A percentile compares a stretch with the other conserved stretches of the same genome.
Evolutionary conservation across 495 filamentous ascomycete genomes (phyloP).

Genomic region (Penicillium roqueforti): DNA sequence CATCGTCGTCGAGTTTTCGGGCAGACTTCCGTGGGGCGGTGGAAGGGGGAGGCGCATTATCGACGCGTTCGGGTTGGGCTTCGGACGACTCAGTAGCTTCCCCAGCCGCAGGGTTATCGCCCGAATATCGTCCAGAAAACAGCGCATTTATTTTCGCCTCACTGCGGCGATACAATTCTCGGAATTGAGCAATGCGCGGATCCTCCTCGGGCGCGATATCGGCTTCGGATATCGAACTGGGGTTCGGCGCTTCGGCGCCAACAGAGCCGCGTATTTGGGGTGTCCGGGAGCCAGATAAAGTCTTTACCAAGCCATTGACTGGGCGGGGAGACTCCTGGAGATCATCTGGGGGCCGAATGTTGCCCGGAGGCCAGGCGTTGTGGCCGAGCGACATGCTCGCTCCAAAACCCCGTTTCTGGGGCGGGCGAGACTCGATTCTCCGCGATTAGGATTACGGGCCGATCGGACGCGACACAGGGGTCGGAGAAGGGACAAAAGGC

Average conservation of each 20-base stretch:
- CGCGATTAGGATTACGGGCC: constrained; percentile 40
- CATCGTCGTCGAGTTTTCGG: constrained; percentile 75
- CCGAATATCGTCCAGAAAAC: constrained; percentile 49
- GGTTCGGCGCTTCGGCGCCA: constrained; percentile 45
- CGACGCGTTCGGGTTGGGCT: constrained; percentile 33
- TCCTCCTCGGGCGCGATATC: constrained; percentile 60
- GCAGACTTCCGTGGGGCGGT: constrained; percentile 56
- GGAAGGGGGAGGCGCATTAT: constrained; percentile 34
- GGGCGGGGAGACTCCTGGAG: constrained; percentile 41
- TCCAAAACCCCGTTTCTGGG: constrained; percentile 48
- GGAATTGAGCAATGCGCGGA: constrained; percentile 57
- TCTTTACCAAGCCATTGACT: constrained; percentile 46
- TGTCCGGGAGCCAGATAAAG: constrained; percentile 44
- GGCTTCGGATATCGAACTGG: constrained; percentile 46
- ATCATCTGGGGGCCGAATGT: constrained; percentile 46
- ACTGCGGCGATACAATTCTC: constrained; percentile 53
- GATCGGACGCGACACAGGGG: constrained; percentile 27
- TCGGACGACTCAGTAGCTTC: constrained; percentile 28
- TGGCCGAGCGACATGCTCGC: constrained; percentile 52
- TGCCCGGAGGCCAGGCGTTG: constrained; percentile 48
- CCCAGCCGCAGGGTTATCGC: constrained; percentile 28
- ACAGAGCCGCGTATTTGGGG: constrained; percentile 48
- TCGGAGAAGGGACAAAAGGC: constrained; percentile 32
- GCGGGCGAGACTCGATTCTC: constrained; percentile 48
- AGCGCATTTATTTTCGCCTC: constrained; percentile 58